A percentile compares a stretch with the other conserved stretches of the same genome.
These are phyloP conservation scores for Chenopodium suecicum DNA, from an alignment of 148 eudicot species.

Conservation along the genomic window DNA sequence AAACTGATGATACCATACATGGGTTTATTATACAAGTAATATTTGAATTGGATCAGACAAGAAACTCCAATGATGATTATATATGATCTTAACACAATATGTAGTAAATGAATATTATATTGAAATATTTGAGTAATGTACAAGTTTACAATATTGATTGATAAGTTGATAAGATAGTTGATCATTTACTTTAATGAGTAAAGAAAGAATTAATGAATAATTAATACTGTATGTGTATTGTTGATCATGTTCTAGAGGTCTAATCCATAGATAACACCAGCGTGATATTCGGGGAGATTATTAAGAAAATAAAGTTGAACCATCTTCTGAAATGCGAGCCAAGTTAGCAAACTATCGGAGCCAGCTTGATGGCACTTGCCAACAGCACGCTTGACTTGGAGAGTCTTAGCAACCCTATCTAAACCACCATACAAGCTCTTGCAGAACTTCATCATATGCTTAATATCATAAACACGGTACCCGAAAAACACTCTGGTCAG, in stretches of 20 bases:
- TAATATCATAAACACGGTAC: slow-evolving; percentile 52
- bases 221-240: not conserved
- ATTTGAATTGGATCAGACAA: no score
- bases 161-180: no score
- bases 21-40: no score
- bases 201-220: not conserved
- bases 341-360: slow-evolving; percentile 71
- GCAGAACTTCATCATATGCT: slow-evolving; percentile 60
- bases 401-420: slow-evolving; percentile 55
- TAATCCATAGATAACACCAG: slow-evolving; percentile 59
- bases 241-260: slow-evolving; percentile 30
- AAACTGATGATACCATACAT: no score
- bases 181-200: not conserved
- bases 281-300: slow-evolving; percentile 40
- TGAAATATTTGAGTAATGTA: no score
- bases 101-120: no score
- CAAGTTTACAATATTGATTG: no score
- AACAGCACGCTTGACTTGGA: slow-evolving; percentile 52
- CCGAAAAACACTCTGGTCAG: slow-evolving; percentile 45
- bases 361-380: slow-evolving; percentile 83
- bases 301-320: slow-evolving; percentile 45
- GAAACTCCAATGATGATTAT: no score
- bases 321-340: slow-evolving; percentile 63
- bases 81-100: no score
- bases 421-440: slow-evolving; percentile 58